Evolutionary conservation across 192 early-diverging fungal genomes (phyloP).

Genomic region (Backusella tarrabulga): DNA sequence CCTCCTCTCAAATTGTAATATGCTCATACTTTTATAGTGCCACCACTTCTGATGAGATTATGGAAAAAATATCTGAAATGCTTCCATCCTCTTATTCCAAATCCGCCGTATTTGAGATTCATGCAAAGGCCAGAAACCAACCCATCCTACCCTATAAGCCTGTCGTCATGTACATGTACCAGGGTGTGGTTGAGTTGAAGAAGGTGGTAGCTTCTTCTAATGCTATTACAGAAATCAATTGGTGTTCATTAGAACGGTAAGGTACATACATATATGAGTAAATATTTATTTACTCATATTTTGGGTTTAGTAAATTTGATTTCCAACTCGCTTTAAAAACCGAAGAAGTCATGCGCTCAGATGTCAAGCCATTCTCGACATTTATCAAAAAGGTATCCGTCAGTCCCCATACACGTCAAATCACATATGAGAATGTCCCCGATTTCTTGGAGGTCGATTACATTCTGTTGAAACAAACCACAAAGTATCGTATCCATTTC

Average conservation of each 20-base stretch:
- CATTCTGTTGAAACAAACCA: constrained; percentile 31
- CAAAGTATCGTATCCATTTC: constrained; percentile 35
- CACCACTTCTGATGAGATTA: constrained; percentile 19
- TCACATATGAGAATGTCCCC: constrained; percentile 39
- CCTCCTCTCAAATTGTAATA: no score
- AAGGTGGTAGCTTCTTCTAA: constrained; percentile 31
- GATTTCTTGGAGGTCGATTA: constrained; percentile 35
- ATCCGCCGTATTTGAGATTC: constrained; percentile 36
- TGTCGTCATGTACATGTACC: constrained; percentile 36
- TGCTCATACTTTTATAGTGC: constrained; percentile 7
- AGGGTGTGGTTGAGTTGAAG: constrained; percentile 29
- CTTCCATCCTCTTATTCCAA: constrained; percentile 10
- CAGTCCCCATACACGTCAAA: constrained; percentile 7
- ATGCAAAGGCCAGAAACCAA: constrained; percentile 37
- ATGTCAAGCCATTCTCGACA: constrained; percentile 42
- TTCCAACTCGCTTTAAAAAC: constrained; percentile 31
- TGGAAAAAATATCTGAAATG: constrained; percentile 1
- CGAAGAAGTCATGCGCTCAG: constrained; percentile 23
- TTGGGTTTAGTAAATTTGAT: constrained; percentile 32
- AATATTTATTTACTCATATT: no score
- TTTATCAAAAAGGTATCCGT: constrained; percentile 45
- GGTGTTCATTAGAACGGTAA: constrained; percentile 37
- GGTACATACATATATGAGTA: no score
- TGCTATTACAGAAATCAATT: constrained; percentile 31
- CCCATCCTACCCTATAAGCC: constrained; percentile 22